Evolutionary conservation across 441 rosid genomes (phyloP).

Genomic region (Pelargonium citronellum): DNA sequence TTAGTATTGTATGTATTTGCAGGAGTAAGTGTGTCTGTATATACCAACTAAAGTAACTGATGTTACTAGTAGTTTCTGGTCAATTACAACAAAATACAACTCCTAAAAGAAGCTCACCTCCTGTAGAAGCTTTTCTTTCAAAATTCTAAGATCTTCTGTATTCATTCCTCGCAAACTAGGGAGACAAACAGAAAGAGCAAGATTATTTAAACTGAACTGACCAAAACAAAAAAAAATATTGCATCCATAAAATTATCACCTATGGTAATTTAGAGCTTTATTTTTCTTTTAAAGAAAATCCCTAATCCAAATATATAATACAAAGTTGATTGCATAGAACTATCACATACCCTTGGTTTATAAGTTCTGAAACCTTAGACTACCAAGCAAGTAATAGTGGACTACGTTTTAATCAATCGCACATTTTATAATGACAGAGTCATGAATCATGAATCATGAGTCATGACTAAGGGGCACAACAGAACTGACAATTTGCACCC

Average conservation of each 20-base stretch:
- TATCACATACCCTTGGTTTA: neutral
- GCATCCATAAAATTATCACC: neutral
- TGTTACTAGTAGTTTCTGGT: constrained; percentile 3
- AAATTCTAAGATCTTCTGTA: constrained; percentile 51
- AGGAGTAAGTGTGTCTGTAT: neutral
- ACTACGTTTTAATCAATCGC: neutral
- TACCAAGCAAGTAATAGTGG: neutral
- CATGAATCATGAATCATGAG: no score
- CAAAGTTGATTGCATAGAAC: neutral
- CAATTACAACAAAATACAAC: neutral
- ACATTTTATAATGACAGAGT: neutral
- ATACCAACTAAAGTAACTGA: neutral
- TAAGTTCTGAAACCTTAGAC: neutral
- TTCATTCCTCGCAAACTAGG: constrained; percentile 81
- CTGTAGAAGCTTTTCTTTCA: constrained; percentile 80
- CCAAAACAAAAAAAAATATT: constrained; percentile 11
- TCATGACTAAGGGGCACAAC: no score
- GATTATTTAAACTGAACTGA: neutral
- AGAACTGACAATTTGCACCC: no score
- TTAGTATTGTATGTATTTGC: neutral
- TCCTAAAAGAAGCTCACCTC: constrained; percentile 46
- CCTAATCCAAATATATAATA: neutral
- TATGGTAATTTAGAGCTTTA: neutral
- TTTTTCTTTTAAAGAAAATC: neutral
- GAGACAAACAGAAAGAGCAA: constrained; percentile 18